Evolutionary conservation across 192 early-diverging fungal species (phyloP), one percentile per base, ranked within the genome.

Genomic region (Haplosporangium gracile): DNA sequence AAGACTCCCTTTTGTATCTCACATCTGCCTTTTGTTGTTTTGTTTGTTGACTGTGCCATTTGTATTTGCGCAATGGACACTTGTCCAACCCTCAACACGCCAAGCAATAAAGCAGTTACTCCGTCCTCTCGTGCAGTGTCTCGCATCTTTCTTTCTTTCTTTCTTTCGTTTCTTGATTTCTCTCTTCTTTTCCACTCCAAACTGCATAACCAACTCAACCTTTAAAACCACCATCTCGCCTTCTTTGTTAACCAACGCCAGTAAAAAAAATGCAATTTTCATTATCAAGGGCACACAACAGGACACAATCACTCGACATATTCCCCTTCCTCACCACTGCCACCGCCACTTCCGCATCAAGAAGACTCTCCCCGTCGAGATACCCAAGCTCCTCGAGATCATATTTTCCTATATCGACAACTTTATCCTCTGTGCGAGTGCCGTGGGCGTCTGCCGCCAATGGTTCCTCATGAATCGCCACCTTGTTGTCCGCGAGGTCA

Each of bases 351-450:
- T 10, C 68, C 2, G 10, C 29, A 11, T 32, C n/a, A 13, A 68
- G 65, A 15, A 68, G 5, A 68, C 24, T 16, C 16, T 70, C 68
- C 34, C 68, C 68, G 5, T 70, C 16, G 34, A 70, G 26, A 70
- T 70, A 11, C 68, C 68, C 13, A 36, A 70, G 22, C 16, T 70
- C 20, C 36, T 70, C 36, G 18, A 34, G 6, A 34, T 20, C 4
- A 70, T 70, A 32, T 70, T 70, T 16, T 70, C 68, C 18, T 70
- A 26, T 38, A 4, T 70, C 68, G 68, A 70, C 68, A 34, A 32
- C 20, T 22, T 15, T 7, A 70, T 36, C 26, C 68, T 70, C 36
- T 5, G 5, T 22, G 8, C 36, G 5, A 38, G 5, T 7, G 68
- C 24, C 18, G 34, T 39, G 34, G 6, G 26, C 11, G 68, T 70